Percentiles rank a stretch among this genome's conserved stretches.
phyloP scores from a whole-genome alignment of 2,329 filamentous ascomycete genomes.

The Alternaria triticina region DNA sequence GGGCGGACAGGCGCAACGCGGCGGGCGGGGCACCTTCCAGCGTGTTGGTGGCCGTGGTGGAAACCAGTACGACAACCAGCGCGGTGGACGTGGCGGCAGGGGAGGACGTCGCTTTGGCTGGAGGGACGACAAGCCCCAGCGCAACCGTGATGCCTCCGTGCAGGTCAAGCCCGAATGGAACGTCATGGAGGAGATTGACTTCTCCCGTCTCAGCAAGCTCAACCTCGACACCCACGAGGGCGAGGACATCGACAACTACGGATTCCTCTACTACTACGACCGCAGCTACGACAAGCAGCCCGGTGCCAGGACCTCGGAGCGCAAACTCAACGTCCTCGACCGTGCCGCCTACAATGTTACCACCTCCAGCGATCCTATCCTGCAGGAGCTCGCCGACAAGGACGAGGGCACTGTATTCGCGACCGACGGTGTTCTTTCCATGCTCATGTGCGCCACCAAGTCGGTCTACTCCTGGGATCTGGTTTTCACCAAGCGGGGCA shows the following conservation, averaged over 20 bases:
- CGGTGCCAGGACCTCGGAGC: conserved; percentile 81
- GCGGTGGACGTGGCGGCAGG: conserved; percentile 70
- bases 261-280: conserved; percentile 99
- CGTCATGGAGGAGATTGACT: conserved; percentile 97
- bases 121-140: conserved; percentile 98
- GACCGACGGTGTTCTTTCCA: conserved; percentile 95
- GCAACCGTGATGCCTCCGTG: conserved; percentile 94
- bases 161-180: conserved; percentile 96
- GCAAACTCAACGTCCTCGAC: conserved; percentile 86
- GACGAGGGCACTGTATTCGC: conserved; percentile 96
- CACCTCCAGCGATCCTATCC: conserved; percentile 92
- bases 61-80: conserved; percentile 74
- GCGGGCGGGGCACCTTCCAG: conserved; percentile 75
- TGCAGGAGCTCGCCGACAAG: conserved; percentile 95
- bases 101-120: conserved; percentile 91
- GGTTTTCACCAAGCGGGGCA: conserved; percentile 87
- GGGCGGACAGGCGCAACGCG: conserved; percentile 75
- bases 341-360: conserved; percentile 98
- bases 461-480: conserved; percentile 99
- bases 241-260: conserved; percentile 93
- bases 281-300: conserved; percentile 92
- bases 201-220: conserved; percentile 91
- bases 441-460: conserved; percentile 98
- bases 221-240: conserved; percentile 95
- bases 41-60: conserved; percentile 71